Base-by-base conservation (phyloP, 331 rosid species). In the Arachis monticola region DNA sequence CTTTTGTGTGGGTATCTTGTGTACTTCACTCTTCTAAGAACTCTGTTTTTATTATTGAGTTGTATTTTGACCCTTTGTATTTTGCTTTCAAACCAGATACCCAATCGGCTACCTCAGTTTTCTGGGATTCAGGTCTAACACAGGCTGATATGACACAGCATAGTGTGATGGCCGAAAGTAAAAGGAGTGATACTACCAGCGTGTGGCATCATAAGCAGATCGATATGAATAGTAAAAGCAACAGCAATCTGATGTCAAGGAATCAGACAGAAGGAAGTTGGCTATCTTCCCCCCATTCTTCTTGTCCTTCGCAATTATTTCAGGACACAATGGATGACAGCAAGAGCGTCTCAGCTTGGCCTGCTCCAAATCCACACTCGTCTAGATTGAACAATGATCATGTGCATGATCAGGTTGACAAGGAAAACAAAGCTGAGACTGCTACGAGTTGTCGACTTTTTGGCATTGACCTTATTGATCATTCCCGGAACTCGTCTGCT, bases 381-480 rank as follows among this genome's bases (percentile, higher is more conserved):
- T 70, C 88, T 14, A 83, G 75, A 75, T 72, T 31, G 35, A 87
- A 74, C 80, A 74, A 60, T 3, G 92, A 85, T 60, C 75, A 63
- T 2, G 48, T 40, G 60, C 66, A 14, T 40, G 90, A 90, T 75
- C 82, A 72, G 65, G 84, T 67, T 66, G 91, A 86, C 40, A 86
- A 81, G 66, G 87, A 68, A 76, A 87, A 75, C 81, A 88, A 87
- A 86, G 65, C 67, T 2, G 96, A 92, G 81, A 76, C 58, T 6
- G 69, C 84, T 73, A 59, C 88, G 7, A 78, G 92, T 75, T 87
- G 64, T 70, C 85, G 88, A 5, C 77, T 92, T 55, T 92, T 92
- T 10, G 96, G 98, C 71, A 65, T 90, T 14, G 90, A 92, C 8
- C 83, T 92, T 67, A 75, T 79, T 31, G 81, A 56, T 84, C 84